A percentile compares a stretch with the other conserved stretches of the same genome.
Evolutionary conservation across 257 asterid species (phyloP).

Genomic region (Przewalskia tangutica): DNA sequence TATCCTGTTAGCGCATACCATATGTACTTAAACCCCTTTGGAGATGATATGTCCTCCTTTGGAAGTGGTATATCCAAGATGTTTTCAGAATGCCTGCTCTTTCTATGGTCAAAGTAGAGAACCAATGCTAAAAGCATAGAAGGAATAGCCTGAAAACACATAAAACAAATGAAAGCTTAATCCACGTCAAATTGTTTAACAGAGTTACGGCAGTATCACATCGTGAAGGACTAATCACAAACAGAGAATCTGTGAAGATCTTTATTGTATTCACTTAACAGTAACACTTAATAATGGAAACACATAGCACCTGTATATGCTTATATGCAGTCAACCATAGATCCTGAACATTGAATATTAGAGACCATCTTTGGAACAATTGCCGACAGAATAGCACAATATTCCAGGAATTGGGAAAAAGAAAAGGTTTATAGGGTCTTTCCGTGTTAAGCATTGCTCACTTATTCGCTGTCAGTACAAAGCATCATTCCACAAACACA

Average conservation of each 20-base stretch:
- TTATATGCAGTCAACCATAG: not conserved
- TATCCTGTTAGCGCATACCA: conserved; percentile 75
- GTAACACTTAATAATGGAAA: not conserved
- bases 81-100: conserved; percentile 34
- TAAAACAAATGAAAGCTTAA: conserved; percentile 12
- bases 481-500: not conserved
- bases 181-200: not conserved
- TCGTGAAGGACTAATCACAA: not conserved
- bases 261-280: not conserved
- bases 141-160: conserved; percentile 78
- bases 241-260: not conserved
- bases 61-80: conserved; percentile 31
- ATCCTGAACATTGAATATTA: not conserved
- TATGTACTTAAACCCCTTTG: conserved; percentile 58
- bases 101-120: conserved; percentile 75
- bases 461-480: not conserved
- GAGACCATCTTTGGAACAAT: not conserved
- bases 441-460: not conserved
- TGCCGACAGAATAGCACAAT: not conserved
- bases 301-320: not conserved
- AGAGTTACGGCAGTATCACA: not conserved
- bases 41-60: conserved; percentile 28
- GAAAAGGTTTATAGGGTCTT: not conserved
- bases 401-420: not conserved
- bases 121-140: conserved; percentile 95